phyloP scores from a whole-genome alignment of 768 basidiomycete species.

The Tricholoma hemisulphureum region DNA sequence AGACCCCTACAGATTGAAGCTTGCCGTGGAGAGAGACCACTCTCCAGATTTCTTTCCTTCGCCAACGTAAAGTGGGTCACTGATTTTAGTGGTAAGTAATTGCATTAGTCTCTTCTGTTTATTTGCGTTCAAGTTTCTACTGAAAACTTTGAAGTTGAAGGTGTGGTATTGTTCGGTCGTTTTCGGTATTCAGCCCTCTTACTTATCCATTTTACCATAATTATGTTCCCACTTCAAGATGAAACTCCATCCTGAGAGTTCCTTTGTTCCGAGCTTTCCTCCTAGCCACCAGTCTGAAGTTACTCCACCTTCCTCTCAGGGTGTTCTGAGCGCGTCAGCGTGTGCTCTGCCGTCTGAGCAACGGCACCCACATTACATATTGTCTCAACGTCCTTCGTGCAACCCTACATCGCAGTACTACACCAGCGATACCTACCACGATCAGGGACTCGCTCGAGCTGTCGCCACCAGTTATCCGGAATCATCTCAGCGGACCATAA shows the following conservation, averaged over 20 bases:
- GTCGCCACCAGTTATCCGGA: conserved; percentile 16
- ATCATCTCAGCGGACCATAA: conserved; percentile 20
- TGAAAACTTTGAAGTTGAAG: background rate
- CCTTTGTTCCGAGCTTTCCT: background rate
- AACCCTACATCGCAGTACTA: background rate
- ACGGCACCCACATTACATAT: background rate
- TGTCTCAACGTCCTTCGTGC: background rate
- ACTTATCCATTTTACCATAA: background rate
- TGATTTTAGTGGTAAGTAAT: background rate
- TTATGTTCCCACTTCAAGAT: background rate
- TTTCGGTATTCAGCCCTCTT: background rate
- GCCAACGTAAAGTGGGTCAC: background rate
- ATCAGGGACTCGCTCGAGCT: background rate
- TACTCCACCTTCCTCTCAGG: background rate
- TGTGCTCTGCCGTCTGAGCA: background rate
- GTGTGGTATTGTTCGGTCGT: background rate
- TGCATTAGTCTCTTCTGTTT: background rate
- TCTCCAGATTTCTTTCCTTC: background rate
- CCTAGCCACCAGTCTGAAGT: background rate
- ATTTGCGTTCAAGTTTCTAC: background rate
- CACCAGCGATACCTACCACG: background rate
- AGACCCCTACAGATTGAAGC: background rate
- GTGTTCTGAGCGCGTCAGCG: background rate
- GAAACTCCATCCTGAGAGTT: background rate
- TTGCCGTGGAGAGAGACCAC: background rate